These are phyloP conservation scores for Scedosporium apiospermum DNA, from an alignment of 2,329 filamentous ascomycete species.

Conservation along the genomic window DNA sequence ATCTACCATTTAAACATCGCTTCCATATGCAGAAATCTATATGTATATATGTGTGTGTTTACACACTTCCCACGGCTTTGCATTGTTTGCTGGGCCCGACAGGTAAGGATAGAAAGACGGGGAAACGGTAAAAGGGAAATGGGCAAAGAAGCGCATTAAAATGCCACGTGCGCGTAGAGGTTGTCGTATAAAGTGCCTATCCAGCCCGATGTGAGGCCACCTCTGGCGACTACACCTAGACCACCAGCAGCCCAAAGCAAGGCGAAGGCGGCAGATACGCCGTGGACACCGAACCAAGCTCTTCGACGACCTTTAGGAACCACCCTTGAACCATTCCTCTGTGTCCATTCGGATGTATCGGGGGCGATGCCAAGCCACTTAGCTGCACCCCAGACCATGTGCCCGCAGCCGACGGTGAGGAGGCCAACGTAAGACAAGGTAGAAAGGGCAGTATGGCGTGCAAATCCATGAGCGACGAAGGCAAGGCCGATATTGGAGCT, in stretches of 20 bases:
- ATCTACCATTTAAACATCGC: neutral
- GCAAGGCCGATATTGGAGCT: slow-evolving; percentile 77
- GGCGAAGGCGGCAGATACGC: slow-evolving; percentile 44
- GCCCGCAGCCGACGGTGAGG: slow-evolving; percentile 58
- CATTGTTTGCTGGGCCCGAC: neutral
- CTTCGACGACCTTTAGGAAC: slow-evolving; percentile 26
- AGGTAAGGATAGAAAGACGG: neutral
- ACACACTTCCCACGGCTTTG: neutral
- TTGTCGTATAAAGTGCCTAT: slow-evolving; percentile 71
- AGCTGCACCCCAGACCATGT: slow-evolving; percentile 79
- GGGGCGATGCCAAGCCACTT: slow-evolving; percentile 57
- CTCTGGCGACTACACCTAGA: slow-evolving; percentile 66
- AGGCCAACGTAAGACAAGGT: slow-evolving; percentile 61
- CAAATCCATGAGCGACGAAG: slow-evolving; percentile 80
- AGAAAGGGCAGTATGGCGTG: slow-evolving; percentile 56
- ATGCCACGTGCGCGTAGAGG: slow-evolving; percentile 31
- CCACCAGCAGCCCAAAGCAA: slow-evolving; percentile 75
- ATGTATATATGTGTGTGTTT: slow-evolving; percentile 4
- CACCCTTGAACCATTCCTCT: slow-evolving; percentile 40
- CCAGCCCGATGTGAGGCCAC: slow-evolving; percentile 65
- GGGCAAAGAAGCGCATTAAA: slow-evolving; percentile 12
- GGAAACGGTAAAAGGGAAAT: neutral
- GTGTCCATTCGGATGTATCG: slow-evolving; percentile 15
- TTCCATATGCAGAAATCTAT: slow-evolving; percentile 1
- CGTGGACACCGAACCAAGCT: slow-evolving; percentile 65